Evolutionary conservation across 768 basidiomycete species (phyloP).

Genomic region (Termitomyces sp.): DNA sequence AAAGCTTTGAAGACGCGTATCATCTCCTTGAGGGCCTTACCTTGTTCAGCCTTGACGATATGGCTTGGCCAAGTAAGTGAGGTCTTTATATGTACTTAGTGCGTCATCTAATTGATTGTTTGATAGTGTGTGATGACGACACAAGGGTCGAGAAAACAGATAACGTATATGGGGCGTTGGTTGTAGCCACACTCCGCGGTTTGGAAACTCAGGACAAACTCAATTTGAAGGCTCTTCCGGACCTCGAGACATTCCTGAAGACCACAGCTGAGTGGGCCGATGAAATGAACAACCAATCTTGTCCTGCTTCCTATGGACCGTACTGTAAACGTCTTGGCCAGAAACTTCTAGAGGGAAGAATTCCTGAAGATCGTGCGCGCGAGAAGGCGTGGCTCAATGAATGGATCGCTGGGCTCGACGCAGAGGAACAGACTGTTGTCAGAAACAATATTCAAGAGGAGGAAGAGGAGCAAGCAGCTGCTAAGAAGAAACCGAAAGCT

Average conservation of each 20-base stretch:
- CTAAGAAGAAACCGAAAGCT: constrained; percentile 10
- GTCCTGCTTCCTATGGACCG: constrained; percentile 20
- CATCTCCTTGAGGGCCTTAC: constrained; percentile 29
- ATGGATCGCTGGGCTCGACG: constrained; percentile 22
- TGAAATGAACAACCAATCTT: constrained; percentile 17
- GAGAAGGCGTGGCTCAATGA: constrained; percentile 29
- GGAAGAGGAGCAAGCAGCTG: constrained; percentile 16
- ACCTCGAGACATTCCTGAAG: constrained; percentile 29
- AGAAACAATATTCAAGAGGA: constrained; percentile 16
- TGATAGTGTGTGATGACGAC: constrained; percentile 29
- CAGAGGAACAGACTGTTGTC: constrained; percentile 18
- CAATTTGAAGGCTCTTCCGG: constrained; percentile 25
- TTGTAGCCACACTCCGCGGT: constrained; percentile 29
- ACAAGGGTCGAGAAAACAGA: constrained; percentile 27
- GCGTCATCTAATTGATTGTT: background rate
- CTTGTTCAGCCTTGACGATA: constrained; percentile 27
- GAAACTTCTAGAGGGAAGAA: constrained; percentile 26
- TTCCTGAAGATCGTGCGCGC: constrained; percentile 21
- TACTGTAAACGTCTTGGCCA: constrained; percentile 33
- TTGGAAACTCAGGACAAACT: constrained; percentile 27
- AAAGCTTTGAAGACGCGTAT: constrained; percentile 31
- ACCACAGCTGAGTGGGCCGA: constrained; percentile 23
- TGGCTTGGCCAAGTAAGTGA: constrained; percentile 28
- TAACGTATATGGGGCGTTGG: constrained; percentile 30
- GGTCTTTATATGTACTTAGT: background rate